phyloP scores from a whole-genome alignment of 116 monocot species.

The Posidonia oceanica region DNA sequence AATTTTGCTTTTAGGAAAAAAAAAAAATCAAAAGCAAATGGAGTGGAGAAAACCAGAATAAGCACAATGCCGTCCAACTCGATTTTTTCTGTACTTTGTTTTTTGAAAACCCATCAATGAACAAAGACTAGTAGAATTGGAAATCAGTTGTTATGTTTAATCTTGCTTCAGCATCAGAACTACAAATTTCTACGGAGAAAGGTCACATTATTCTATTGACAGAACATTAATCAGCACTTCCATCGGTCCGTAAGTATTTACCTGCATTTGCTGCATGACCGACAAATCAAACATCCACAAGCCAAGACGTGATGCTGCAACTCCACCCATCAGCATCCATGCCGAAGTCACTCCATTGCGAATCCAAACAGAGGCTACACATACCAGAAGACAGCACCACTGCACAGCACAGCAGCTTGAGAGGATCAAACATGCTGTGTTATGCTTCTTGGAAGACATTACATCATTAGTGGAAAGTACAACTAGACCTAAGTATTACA shows the following conservation, averaged over 20 bases:
- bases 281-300: slow-evolving; percentile 96
- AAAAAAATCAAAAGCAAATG: background rate
- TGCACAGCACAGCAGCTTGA: slow-evolving; percentile 19
- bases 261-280: slow-evolving; percentile 96
- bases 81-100: too few species aligned
- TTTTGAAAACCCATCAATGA: too few species aligned
- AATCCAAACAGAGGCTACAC: slow-evolving; percentile 67
- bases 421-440: too few species aligned
- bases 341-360: slow-evolving; percentile 33
- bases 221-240: too few species aligned
- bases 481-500: too few species aligned
- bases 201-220: background rate
- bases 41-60: background rate
- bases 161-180: too few species aligned
- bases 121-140: too few species aligned
- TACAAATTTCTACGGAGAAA: background rate
- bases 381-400: slow-evolving; percentile 72
- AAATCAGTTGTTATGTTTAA: too few species aligned
- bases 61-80: background rate
- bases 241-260: background rate
- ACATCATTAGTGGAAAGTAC: background rate
- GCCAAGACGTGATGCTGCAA: slow-evolving; percentile 81
- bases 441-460: background rate
- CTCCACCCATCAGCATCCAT: slow-evolving; percentile 92
- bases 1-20: background rate